A percentile compares a stretch with the other conserved stretches of the same genome.
Evolutionary conservation across 805 yeast species (phyloP).

Genomic region (Starmerella apicola): DNA sequence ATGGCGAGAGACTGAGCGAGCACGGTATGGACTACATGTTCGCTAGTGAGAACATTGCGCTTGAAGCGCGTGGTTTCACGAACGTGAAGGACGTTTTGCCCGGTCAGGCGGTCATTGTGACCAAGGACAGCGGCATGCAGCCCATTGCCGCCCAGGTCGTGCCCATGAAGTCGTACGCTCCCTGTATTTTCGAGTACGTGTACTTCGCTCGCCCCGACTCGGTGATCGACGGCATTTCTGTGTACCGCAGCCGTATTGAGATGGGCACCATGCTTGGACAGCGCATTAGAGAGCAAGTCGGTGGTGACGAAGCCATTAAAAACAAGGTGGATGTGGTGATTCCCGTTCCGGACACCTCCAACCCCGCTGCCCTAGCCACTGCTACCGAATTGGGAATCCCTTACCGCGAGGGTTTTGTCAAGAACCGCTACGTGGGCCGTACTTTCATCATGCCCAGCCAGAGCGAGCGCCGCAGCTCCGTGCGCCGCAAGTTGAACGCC

Average conservation of each 20-base stretch:
- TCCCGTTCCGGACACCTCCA: constrained; percentile 97
- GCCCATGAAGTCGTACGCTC: constrained; percentile 65
- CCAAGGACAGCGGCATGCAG: constrained; percentile 46
- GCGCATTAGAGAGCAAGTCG: constrained; percentile 40
- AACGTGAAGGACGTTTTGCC: constrained; percentile 75
- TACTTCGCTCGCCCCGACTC: constrained; percentile 97
- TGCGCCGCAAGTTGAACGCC: constrained; percentile 87
- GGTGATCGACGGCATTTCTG: constrained; percentile 92
- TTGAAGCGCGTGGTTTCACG: constrained; percentile 79
- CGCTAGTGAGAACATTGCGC: constrained; percentile 88
- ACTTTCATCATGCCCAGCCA: constrained; percentile 99
- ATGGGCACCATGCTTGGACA: constrained; percentile 88
- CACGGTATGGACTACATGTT: constrained; percentile 83
- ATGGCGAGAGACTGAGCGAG: constrained; percentile 63
- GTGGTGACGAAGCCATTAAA: constrained; percentile 34
- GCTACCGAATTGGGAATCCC: constrained; percentile 70
- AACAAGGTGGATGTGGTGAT: constrained; percentile 80
- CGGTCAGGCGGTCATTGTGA: constrained; percentile 93
- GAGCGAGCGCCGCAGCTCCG: constrained; percentile 83
- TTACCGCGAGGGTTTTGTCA: constrained; percentile 93
- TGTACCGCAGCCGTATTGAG: constrained; percentile 78
- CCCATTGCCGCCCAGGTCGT: constrained; percentile 85
- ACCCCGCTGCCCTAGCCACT: constrained; percentile 87
- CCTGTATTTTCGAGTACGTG: constrained; percentile 94
- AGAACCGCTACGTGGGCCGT: constrained; percentile 92